Conservation (phyloP, 495 filamentous ascomycete species). For the Aspergillus steynii region DNA sequence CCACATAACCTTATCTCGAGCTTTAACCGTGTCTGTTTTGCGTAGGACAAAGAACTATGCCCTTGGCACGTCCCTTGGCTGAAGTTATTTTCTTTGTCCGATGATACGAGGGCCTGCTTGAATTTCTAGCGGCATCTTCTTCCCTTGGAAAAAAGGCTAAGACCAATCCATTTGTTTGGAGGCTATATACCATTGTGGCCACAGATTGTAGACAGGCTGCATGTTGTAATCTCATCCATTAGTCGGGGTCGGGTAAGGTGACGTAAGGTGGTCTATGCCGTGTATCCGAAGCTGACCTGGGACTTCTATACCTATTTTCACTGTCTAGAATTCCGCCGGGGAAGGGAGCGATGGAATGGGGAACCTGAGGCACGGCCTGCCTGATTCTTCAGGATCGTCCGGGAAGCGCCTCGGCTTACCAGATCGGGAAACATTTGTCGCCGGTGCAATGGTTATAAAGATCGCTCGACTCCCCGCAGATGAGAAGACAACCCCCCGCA, state of each 20-base stretch:
- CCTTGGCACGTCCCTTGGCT: background rate
- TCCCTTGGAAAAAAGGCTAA: too few species aligned
- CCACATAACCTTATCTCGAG: background rate
- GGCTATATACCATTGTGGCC: too few species aligned
- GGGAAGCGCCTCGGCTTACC: constrained; percentile 20
- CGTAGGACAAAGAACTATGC: background rate
- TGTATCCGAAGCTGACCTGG: too few species aligned
- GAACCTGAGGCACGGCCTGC: constrained; percentile 10
- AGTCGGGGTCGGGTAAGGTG: too few species aligned
- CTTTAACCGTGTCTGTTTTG: background rate
- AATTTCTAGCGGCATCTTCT: too few species aligned
- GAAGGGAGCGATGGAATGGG: constrained; percentile 1
- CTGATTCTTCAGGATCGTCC: constrained; percentile 3
- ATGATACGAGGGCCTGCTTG: background rate
- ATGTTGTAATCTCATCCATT: too few species aligned
- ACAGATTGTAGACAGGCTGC: too few species aligned
- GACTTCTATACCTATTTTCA: too few species aligned
- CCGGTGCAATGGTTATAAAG: constrained; percentile 8
- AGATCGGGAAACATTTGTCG: constrained; percentile 12
- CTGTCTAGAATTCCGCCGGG: too few species aligned
- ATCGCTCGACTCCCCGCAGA: background rate
- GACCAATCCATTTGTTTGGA: too few species aligned
- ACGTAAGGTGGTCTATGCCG: too few species aligned
- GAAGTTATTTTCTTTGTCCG: background rate
- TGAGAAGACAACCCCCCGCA: background rate